Evolutionary conservation across 2,329 filamentous ascomycete species (phyloP).

Genomic region (Penicillium sp.): DNA sequence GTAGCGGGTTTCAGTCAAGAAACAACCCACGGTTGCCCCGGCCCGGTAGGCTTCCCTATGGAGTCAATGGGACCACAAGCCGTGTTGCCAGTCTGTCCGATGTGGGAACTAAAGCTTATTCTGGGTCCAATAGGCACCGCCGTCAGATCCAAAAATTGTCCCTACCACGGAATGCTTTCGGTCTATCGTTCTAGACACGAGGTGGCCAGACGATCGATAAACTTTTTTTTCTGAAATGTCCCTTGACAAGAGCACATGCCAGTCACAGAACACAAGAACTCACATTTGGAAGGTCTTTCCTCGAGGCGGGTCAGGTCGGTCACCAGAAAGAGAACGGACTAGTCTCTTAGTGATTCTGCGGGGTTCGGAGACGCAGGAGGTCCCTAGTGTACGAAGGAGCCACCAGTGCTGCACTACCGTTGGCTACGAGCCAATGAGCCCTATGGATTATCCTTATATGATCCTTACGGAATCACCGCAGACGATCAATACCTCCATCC

Average conservation of each 20-base stretch:
- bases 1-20: constrained; percentile 9
- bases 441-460: neutral
- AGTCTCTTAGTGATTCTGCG: neutral
- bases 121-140: constrained; percentile 12
- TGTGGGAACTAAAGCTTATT: constrained; percentile 22
- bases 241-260: constrained; percentile 11
- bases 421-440: constrained; percentile 1
- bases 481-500: neutral
- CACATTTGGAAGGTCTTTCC: neutral
- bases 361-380: neutral
- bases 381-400: neutral
- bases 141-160: constrained; percentile 1
- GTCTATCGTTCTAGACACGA: neutral
- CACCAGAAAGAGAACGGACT: neutral
- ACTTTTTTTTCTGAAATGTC: constrained; percentile 1
- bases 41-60: constrained; percentile 3
- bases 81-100: neutral
- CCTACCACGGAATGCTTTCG: constrained; percentile 11
- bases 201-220: constrained; percentile 10
- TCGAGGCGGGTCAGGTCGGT: neutral
- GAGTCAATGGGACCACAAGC: constrained; percentile 4
- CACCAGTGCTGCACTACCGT: neutral
- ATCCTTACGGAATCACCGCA: neutral
- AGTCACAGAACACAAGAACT: neutral
- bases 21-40: neutral